phyloP scores from a whole-genome alignment of 441 rosid genomes.

The Erodium texanum region DNA sequence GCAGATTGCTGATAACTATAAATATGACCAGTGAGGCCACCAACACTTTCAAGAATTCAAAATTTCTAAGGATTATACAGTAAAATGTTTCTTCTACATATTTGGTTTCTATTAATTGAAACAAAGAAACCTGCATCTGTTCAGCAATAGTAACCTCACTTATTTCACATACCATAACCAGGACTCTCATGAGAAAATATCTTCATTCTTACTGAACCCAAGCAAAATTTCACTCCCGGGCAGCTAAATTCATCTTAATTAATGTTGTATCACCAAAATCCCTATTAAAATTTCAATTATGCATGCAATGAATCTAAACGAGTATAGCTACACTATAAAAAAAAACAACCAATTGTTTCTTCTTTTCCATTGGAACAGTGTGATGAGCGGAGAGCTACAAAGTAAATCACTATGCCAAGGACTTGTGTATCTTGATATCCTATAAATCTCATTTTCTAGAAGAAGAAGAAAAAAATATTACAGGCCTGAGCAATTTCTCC shows the following conservation, averaged over 20 bases:
- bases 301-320: no score
- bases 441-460: neutral
- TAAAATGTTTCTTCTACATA: neutral
- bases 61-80: neutral
- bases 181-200: neutral
- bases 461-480: neutral
- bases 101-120: neutral
- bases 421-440: neutral
- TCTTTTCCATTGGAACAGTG: neutral
- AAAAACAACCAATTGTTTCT: no score
- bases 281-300: no score
- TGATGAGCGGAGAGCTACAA: neutral
- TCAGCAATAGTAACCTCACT: neutral
- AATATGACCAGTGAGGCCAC: neutral
- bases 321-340: no score
- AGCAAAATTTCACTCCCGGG: neutral
- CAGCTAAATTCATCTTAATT: no score
- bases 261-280: no score
- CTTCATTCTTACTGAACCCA: neutral
- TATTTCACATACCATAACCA: neutral
- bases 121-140: neutral
- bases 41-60: neutral
- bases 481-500: neutral
- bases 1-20: neutral
- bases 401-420: neutral